A percentile compares a stretch with the other conserved stretches of the same genome.
Evolutionary conservation across 192 early-diverging fungal genomes (phyloP).

Genomic region (Umbelopsis vinacea): DNA sequence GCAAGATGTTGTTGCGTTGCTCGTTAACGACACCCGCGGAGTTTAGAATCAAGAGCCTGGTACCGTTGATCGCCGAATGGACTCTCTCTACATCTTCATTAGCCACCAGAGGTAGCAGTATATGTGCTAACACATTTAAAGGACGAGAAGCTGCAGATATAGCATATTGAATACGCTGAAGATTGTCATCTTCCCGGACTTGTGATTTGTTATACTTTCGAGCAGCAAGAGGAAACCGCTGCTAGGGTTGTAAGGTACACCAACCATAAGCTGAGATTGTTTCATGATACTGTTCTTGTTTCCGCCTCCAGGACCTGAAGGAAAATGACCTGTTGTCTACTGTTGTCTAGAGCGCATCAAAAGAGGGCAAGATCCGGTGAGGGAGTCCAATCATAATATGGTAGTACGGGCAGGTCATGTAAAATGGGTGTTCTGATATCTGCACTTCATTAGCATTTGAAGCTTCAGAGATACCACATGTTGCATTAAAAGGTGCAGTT

Average conservation of each 20-base stretch:
- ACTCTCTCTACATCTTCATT: neutral
- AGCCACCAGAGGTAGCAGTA: neutral
- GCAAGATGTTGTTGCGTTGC: neutral
- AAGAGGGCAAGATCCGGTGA: neutral
- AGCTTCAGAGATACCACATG: neutral
- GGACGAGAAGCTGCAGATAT: neutral
- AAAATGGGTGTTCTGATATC: neutral
- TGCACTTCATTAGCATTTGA: neutral
- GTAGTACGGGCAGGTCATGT: neutral
- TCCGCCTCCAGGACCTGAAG: neutral
- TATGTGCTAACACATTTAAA: conserved; percentile 1
- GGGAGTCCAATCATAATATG: conserved; percentile 21
- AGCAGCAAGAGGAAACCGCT: neutral
- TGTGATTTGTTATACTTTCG: neutral
- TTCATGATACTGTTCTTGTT: conserved; percentile 6
- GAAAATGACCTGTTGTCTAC: neutral
- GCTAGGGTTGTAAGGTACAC: neutral
- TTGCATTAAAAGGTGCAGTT: no score
- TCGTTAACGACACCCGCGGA: neutral
- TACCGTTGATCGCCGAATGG: neutral
- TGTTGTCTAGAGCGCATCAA: neutral
- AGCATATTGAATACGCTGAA: neutral
- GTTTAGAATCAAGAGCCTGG: neutral
- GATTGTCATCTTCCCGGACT: neutral
- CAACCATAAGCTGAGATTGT: neutral